Percentiles rank a stretch among this genome's conserved stretches.
Evolutionary conservation across 371 early-diverging fungal genomes (phyloP).

Genomic region (Mucor ambiguus): DNA sequence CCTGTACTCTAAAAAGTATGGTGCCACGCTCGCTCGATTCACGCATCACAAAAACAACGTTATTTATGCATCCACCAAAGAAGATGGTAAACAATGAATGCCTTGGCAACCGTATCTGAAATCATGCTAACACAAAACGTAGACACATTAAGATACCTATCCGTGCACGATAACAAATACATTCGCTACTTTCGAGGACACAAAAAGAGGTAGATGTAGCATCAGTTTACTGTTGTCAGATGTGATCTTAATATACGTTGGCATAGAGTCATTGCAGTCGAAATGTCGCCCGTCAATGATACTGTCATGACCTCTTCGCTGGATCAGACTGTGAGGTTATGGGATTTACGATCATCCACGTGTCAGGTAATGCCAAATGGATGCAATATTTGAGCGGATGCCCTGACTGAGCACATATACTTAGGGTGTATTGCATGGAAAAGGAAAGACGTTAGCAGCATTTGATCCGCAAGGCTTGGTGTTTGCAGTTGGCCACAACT

Average conservation of each 20-base stretch:
- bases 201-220: constrained; percentile 54
- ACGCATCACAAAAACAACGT: constrained; percentile 78
- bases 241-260: neutral
- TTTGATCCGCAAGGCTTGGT: constrained; percentile 84
- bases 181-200: constrained; percentile 93
- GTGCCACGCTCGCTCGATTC: constrained; percentile 79
- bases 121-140: neutral
- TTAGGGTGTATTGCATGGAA: constrained; percentile 50
- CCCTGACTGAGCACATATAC: neutral
- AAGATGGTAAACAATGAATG: constrained; percentile 70
- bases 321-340: constrained; percentile 76
- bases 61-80: constrained; percentile 91
- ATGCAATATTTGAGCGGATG: neutral
- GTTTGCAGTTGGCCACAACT: constrained; percentile 70
- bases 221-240: neutral
- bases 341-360: constrained; percentile 73
- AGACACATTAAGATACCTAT: constrained; percentile 91
- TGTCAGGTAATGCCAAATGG: constrained; percentile 56
- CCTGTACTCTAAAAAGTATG: constrained; percentile 86
- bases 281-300: constrained; percentile 82
- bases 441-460: constrained; percentile 65
- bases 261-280: constrained; percentile 69
- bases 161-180: constrained; percentile 90
- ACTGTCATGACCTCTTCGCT: constrained; percentile 71
- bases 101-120: neutral